A percentile compares a stretch with the other conserved stretches of the same genome.
Conservation (phyloP, 192 early-diverging fungal genomes). For the Anaeromyces robustus region DNA sequence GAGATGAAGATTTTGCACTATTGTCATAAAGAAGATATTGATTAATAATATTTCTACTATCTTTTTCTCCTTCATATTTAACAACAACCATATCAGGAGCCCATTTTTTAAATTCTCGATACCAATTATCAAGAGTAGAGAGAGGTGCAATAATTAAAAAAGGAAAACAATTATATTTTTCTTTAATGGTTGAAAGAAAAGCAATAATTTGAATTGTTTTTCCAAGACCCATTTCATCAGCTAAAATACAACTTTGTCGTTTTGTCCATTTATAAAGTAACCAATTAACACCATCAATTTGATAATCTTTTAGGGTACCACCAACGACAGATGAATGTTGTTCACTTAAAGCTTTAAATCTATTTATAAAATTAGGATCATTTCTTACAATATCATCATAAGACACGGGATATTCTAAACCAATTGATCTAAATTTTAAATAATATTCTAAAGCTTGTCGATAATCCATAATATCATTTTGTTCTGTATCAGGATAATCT, state of each 20-base stretch:
- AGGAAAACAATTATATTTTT: conserved; percentile 28
- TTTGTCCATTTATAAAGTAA: conserved; percentile 49
- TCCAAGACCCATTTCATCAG: conserved; percentile 65
- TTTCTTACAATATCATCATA: conserved; percentile 13
- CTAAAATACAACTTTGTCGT: conserved; percentile 38
- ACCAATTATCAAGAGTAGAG: conserved; percentile 46
- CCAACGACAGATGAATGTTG: conserved; percentile 35
- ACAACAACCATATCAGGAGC: conserved; percentile 36
- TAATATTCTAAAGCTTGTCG: neutral
- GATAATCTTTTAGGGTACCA: conserved; percentile 45
- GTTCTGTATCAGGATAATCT: neutral
- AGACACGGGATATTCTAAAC: conserved; percentile 9
- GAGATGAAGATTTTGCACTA: neutral
- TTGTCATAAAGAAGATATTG: neutral
- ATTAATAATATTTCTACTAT: neutral
- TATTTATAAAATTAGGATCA: conserved; percentile 13
- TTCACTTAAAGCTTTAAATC: conserved; percentile 25
- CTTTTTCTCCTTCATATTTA: neutral
- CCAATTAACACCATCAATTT: conserved; percentile 66
- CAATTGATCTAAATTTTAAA: conserved; percentile 18
- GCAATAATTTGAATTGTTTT: conserved; percentile 62
- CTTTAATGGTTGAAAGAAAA: conserved; percentile 27
- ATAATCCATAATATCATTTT: neutral
- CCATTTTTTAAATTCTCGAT: conserved; percentile 60
- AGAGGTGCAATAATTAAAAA: conserved; percentile 46